These are phyloP conservation scores for Fusarium armeniacum DNA, from an alignment of 2,329 filamentous ascomycete species.

Conservation along the genomic window DNA sequence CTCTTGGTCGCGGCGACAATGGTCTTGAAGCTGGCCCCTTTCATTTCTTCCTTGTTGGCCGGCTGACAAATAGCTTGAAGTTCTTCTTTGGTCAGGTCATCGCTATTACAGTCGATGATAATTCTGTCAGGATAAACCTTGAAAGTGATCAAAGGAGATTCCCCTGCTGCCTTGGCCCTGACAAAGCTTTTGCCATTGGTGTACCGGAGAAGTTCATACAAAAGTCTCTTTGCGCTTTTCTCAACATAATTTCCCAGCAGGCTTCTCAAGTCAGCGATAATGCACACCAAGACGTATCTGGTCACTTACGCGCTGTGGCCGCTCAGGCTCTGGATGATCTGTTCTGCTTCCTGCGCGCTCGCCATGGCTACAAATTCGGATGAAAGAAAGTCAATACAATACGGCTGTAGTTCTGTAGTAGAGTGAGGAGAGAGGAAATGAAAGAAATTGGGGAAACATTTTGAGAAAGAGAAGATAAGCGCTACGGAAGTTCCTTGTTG, in stretches of 20 bases:
- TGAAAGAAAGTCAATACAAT: background rate
- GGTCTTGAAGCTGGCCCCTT: constrained; percentile 35
- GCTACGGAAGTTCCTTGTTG: background rate
- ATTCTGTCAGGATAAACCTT: constrained; percentile 23
- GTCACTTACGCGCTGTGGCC: background rate
- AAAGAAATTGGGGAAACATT: fast-evolving
- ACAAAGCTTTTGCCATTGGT: constrained; percentile 23
- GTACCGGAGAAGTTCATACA: constrained; percentile 37
- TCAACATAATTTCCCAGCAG: constrained; percentile 24
- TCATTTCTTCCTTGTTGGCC: constrained; percentile 1
- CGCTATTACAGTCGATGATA: constrained; percentile 33
- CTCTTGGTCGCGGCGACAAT: constrained; percentile 28
- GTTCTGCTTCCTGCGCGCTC: constrained; percentile 2
- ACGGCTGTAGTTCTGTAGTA: background rate
- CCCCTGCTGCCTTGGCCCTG: constrained; percentile 3
- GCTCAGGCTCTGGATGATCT: constrained; percentile 5
- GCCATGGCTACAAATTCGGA: background rate
- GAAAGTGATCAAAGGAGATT: constrained; percentile 20
- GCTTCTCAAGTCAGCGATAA: background rate
- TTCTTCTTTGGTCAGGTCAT: constrained; percentile 24
- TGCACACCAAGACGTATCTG: fast-evolving
- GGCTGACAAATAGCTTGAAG: constrained; percentile 25
- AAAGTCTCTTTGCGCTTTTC: constrained; percentile 19
- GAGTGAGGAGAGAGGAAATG: no score
- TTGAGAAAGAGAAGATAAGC: background rate